Evolutionary conservation across 768 basidiomycete species (phyloP).

Genomic region (Calocera viscosa): DNA sequence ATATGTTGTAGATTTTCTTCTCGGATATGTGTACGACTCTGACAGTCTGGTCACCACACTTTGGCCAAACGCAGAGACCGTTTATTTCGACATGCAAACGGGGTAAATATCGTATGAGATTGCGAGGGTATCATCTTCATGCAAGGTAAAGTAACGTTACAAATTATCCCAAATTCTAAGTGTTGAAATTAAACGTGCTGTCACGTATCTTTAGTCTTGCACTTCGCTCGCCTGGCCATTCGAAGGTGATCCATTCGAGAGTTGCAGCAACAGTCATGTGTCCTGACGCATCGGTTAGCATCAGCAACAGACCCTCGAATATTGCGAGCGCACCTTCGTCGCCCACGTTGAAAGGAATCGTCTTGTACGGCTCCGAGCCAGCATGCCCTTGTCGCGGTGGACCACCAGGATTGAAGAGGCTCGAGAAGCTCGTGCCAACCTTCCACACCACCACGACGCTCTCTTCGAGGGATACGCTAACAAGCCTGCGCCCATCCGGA

Average conservation of each 20-base stretch:
- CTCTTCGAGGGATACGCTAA: slow-evolving; percentile 79
- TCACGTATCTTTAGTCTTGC: slow-evolving; percentile 75
- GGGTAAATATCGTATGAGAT: not conserved
- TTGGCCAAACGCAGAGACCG: not conserved
- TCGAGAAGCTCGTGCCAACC: slow-evolving; percentile 77
- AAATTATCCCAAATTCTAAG: slow-evolving; percentile 27
- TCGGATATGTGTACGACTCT: not conserved
- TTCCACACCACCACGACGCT: slow-evolving; percentile 86
- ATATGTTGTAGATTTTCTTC: not conserved
- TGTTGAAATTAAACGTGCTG: slow-evolving; percentile 74
- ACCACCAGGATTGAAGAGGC: slow-evolving; percentile 81
- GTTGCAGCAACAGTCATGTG: slow-evolving; percentile 50
- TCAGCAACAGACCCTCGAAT: not conserved
- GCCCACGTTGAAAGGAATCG: slow-evolving; percentile 71
- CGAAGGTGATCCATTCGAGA: slow-evolving; percentile 61
- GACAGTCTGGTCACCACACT: not conserved
- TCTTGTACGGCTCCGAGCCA: slow-evolving; percentile 80
- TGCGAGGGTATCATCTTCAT: not conserved
- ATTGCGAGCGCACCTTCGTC: slow-evolving; percentile 49
- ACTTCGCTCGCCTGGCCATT: slow-evolving; percentile 74
- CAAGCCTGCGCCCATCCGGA: slow-evolving; percentile 79
- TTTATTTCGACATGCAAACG: not conserved
- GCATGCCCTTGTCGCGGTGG: slow-evolving; percentile 70
- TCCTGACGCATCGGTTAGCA: slow-evolving; percentile 26
- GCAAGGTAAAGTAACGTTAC: slow-evolving; percentile 3